Percentiles rank a stretch among this genome's conserved stretches.
Evolutionary conservation across 768 basidiomycete genomes (phyloP).

Genomic region (Tylopilus vinaceipallidus): DNA sequence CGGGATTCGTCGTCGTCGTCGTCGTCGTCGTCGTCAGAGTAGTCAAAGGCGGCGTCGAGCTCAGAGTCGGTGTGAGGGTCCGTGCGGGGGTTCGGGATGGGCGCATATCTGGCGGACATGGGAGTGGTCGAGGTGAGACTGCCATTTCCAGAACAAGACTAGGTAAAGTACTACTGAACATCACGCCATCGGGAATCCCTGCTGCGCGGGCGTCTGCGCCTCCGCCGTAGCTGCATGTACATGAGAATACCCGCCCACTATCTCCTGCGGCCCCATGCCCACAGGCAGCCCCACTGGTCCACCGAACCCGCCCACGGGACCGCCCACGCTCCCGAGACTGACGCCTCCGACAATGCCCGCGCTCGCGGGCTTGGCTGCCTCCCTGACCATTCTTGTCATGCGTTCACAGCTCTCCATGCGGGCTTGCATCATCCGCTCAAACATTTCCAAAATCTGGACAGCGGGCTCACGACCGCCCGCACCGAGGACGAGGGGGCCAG

Average conservation of each 20-base stretch:
- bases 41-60: conserved; percentile 87
- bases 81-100: conserved; percentile 56
- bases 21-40: conserved; percentile 65
- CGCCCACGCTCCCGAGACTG: conserved; percentile 24
- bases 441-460: conserved; percentile 61
- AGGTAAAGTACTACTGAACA: too few species aligned
- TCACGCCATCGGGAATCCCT: conserved; percentile 25
- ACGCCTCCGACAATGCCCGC: conserved; percentile 8
- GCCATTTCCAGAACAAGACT: conserved; percentile 4
- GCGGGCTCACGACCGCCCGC: conserved; percentile 36
- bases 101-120: conserved; percentile 64
- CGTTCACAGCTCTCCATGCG: conserved; percentile 77
- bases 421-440: conserved; percentile 69
- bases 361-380: conserved; percentile 26
- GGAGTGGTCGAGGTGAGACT: conserved; percentile 3
- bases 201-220: conserved; percentile 11
- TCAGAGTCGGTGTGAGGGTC: conserved; percentile 52
- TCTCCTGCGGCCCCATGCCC: conserved; percentile 21
- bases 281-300: conserved; percentile 26
- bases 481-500: conserved; percentile 29
- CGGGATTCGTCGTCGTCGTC: conserved; percentile 41
- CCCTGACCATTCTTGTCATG: conserved; percentile 52
- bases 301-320: conserved; percentile 30
- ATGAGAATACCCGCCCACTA: conserved; percentile 15
- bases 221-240: conserved; percentile 10